Evolutionary conservation across 495 filamentous ascomycete genomes (phyloP).

Genomic region (Letharia columbiana): DNA sequence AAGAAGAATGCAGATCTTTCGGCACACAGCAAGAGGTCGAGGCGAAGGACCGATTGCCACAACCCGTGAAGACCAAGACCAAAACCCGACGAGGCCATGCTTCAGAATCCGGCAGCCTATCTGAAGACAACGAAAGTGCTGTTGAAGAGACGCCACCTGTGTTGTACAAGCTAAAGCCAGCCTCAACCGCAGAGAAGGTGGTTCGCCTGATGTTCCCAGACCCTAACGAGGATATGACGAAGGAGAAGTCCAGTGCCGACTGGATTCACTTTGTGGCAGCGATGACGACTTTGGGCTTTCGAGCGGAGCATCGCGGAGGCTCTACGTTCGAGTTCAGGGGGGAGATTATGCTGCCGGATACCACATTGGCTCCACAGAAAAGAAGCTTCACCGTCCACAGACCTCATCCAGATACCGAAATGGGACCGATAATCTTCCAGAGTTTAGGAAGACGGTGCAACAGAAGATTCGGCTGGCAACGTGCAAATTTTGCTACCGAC

Average conservation of each 20-base stretch:
- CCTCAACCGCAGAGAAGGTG: neutral
- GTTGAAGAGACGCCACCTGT: neutral
- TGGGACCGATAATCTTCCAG: neutral
- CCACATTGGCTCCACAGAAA: neutral
- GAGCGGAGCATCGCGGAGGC: neutral
- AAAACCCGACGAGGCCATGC: neutral
- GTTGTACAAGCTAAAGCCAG: neutral
- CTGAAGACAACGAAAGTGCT: neutral
- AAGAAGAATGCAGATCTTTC: neutral
- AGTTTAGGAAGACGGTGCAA: neutral
- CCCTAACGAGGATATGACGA: neutral
- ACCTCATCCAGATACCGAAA: neutral
- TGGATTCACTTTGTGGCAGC: neutral
- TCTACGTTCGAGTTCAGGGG: neutral
- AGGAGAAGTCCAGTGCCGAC: neutral
- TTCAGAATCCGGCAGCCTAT: neutral
- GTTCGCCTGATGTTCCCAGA: neutral
- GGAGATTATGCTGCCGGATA: neutral
- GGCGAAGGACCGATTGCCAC: neutral
- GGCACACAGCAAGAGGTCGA: too few relatives aligned
- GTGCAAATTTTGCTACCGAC: neutral
- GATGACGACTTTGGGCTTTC: neutral
- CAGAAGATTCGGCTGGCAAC: neutral
- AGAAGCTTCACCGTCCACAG: neutral
- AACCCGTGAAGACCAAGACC: neutral